Percentiles rank a stretch among this genome's conserved stretches.
phyloP scores from a whole-genome alignment of 148 eudicot genomes.

The Nepenthes gracilis region DNA sequence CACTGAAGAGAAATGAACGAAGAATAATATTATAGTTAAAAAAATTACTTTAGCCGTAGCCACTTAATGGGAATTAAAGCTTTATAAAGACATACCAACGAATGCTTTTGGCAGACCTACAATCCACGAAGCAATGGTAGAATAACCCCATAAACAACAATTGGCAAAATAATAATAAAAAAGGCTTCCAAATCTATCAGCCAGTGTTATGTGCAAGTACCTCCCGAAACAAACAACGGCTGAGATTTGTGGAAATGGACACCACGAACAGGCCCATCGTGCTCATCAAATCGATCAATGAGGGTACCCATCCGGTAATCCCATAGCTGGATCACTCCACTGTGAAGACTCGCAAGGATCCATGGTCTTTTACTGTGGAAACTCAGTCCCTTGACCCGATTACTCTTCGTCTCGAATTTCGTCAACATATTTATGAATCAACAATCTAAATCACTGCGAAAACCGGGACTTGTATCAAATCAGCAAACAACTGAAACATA shows the following conservation, averaged over 20 bases:
- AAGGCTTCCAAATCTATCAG: slow-evolving; percentile 4
- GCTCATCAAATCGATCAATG: slow-evolving; percentile 84
- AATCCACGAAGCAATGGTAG: too few relatives aligned
- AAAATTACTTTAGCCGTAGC: too few relatives aligned
- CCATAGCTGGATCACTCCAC: slow-evolving; percentile 95
- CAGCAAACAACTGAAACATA: neutral
- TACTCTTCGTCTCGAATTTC: slow-evolving; percentile 92
- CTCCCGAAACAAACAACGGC: slow-evolving; percentile 94
- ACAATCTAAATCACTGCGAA: slow-evolving; percentile 13
- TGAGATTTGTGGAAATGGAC: slow-evolving; percentile 83
- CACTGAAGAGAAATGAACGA: too few relatives aligned
- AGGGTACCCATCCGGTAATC: slow-evolving; percentile 94
- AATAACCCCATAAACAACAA: too few relatives aligned
- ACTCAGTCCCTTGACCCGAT: slow-evolving; percentile 88
- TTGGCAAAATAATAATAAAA: neutral
- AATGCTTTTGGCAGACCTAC: too few relatives aligned
- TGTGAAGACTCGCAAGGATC: slow-evolving; percentile 94
- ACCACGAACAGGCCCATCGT: slow-evolving; percentile 94
- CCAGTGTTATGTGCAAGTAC: slow-evolving; percentile 6
- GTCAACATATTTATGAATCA: slow-evolving; percentile 54
- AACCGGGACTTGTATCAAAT: slow-evolving; percentile 5
- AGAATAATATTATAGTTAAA: too few relatives aligned
- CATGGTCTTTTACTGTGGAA: slow-evolving; percentile 88
- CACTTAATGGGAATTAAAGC: too few relatives aligned
- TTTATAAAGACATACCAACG: too few relatives aligned